These are phyloP conservation scores for Rheum nobile DNA, from an alignment of 148 eudicot species.

Conservation along the genomic window DNA sequence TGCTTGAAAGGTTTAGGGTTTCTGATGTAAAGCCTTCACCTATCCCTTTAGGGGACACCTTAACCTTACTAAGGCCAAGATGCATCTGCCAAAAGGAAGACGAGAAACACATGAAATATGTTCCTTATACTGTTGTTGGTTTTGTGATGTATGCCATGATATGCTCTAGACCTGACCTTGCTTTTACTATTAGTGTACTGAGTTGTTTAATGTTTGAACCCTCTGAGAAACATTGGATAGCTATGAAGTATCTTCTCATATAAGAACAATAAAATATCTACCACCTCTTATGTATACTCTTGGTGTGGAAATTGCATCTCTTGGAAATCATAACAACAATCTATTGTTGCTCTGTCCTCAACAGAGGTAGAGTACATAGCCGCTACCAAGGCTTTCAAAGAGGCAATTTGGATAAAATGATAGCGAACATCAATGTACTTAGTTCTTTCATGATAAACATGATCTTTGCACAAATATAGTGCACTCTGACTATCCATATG, in stretches of 20 bases:
- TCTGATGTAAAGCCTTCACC: neutral
- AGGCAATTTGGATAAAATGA: too few relatives aligned
- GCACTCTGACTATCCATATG: too few relatives aligned
- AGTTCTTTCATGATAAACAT: too few relatives aligned
- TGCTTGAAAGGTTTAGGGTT: neutral
- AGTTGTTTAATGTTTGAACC: neutral
- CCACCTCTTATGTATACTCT: neutral
- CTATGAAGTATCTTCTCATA: neutral
- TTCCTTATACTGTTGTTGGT: neutral
- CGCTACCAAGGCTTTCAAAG: too few relatives aligned
- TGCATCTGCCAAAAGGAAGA: neutral
- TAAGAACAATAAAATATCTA: neutral
- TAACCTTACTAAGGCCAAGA: neutral
- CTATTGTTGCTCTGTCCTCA: neutral
- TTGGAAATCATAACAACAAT: neutral
- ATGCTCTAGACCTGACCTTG: neutral
- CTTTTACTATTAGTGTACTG: neutral
- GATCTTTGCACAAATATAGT: too few relatives aligned
- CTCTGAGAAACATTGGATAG: neutral
- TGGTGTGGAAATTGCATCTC: neutral
- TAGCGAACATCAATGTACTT: too few relatives aligned
- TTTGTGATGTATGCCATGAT: neutral
- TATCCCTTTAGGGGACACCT: neutral
- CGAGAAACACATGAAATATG: neutral
- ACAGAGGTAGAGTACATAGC: too few relatives aligned